Evolutionary conservation across 805 yeast genomes (phyloP).

Genomic region (Allodekkera sacchari): DNA sequence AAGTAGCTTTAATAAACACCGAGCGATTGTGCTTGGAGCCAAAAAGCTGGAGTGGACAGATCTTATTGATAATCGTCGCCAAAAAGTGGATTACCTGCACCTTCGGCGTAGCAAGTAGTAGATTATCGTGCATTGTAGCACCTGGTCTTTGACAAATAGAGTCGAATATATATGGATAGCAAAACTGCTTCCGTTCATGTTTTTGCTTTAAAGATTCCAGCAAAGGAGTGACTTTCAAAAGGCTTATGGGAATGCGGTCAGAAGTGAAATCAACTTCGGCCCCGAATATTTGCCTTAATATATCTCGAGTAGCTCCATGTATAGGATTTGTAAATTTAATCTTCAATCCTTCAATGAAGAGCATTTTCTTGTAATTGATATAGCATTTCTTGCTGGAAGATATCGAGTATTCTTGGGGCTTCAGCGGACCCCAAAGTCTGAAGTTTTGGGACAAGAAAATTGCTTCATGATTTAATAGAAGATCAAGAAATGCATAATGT

Average conservation of each 20-base stretch:
- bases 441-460: conserved; percentile 10
- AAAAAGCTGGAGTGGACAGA: conserved; percentile 43
- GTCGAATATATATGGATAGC: conserved; percentile 30
- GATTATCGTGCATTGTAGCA: conserved; percentile 13
- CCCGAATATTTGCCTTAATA: conserved; percentile 8
- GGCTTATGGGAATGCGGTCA: conserved; percentile 15
- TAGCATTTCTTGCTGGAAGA: too few species aligned
- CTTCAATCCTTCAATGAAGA: conserved; percentile 17
- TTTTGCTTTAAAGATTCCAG: conserved; percentile 21
- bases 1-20: conserved; percentile 28
- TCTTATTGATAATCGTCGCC: conserved; percentile 32
- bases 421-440: conserved; percentile 18
- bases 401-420: conserved; percentile 3
- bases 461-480: conserved; percentile 31
- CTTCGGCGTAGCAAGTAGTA: conserved; percentile 25
- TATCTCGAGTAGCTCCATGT: conserved; percentile 7
- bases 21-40: conserved; percentile 47
- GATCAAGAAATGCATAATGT: conserved; percentile 25
- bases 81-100: conserved; percentile 34
- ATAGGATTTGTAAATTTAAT: conserved; percentile 16
- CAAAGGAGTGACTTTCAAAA: conserved; percentile 12
- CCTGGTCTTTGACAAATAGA: conserved; percentile 21
- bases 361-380: conserved; percentile 15
- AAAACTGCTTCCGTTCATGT: conserved; percentile 23
- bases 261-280: conserved; percentile 5